Evolutionary conservation across 208 protist genomes (phyloP), one percentile per base, ranked within the genome.

Genomic region (Acanthamoeba sp.): DNA sequence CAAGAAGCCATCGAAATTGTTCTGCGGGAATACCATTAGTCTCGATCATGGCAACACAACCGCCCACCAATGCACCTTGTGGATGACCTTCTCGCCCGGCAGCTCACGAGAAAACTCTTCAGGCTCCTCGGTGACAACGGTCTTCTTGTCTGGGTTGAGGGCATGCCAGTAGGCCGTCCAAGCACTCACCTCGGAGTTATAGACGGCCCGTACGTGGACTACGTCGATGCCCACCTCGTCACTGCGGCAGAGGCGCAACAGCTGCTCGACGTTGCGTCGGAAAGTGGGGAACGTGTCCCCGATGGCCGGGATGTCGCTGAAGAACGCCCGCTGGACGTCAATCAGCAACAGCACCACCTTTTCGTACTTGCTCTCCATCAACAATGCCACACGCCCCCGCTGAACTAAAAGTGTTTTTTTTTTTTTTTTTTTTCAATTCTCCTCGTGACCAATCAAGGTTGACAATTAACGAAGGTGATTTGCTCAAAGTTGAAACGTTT

Each of bases 1-100:
- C 32, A 87, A 24, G 78, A 87, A 87, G 14, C 78, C 78, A 87
- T 87, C 78, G 59, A 87, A 87, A n/a, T 87, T 87, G 78, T 87
- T 87, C 78, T 87, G 45, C n/a, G n/a, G 45, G 45, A 50, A 50
- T 14, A 50, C 3, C 12, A 50, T 50, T 50, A 16, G 14, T 12
- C 48, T 48, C 0, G 20, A 52, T 18, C 16, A n/a, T 0, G 48
- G 48, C 48, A n/a, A n/a, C n/a, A n/a, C n/a, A n/a, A n/a, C n/a
- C n/a, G n/a, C n/a, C n/a, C n/a, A n/a, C n/a, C 29, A 71, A 34
- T 29, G 66, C 34, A 78, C 78, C 78, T 87, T 87, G 45, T 40
- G 38, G 78, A 87, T 0, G 20, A 87, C 78, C 42, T 50, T 50
- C 34, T 87, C 78, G 24, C 78, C 78, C 9, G 78, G 78, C 20